These are phyloP conservation scores for Geotrichum reessii DNA, from an alignment of 1,139 yeast species.

Conservation along the genomic window DNA sequence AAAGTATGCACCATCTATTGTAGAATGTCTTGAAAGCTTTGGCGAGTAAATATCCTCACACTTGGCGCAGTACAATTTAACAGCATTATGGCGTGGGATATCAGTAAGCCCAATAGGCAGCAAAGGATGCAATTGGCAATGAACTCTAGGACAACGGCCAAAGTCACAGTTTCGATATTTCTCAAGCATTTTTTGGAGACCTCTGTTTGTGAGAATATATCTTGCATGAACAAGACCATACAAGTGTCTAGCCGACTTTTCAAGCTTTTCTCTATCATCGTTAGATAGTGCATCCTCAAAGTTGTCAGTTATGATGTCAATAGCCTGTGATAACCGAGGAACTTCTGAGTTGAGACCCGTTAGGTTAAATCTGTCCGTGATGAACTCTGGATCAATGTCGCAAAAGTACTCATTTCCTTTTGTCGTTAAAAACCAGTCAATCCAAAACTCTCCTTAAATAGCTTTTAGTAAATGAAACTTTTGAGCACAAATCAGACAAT, in stretches of 20 bases:
- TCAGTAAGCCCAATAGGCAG: constrained; percentile 93
- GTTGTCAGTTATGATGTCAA: constrained; percentile 80
- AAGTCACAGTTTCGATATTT: constrained; percentile 90
- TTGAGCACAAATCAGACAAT: neutral
- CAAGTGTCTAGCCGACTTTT: constrained; percentile 73
- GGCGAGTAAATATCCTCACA: constrained; percentile 96
- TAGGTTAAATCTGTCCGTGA: constrained; percentile 85
- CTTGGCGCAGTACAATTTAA: constrained; percentile 87
- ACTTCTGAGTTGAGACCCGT: constrained; percentile 90
- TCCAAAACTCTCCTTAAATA: constrained; percentile 68
- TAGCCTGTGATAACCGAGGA: constrained; percentile 66
- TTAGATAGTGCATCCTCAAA: constrained; percentile 44
- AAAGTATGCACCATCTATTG: constrained; percentile 92
- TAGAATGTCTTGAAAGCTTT: constrained; percentile 75
- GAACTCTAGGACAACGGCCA: constrained; percentile 92
- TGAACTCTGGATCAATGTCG: constrained; percentile 88
- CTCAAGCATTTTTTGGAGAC: constrained; percentile 82
- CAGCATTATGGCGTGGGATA: constrained; percentile 73
- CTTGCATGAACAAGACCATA: constrained; percentile 77
- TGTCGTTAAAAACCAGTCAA: constrained; percentile 81
- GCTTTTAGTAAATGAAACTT: neutral
- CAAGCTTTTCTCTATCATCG: constrained; percentile 54
- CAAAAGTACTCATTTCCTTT: constrained; percentile 96
- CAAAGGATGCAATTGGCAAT: constrained; percentile 80
- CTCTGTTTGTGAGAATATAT: constrained; percentile 81